Base-by-base conservation (phyloP, 495 filamentous ascomycete genomes). In the Penicillium crystallinum region DNA sequence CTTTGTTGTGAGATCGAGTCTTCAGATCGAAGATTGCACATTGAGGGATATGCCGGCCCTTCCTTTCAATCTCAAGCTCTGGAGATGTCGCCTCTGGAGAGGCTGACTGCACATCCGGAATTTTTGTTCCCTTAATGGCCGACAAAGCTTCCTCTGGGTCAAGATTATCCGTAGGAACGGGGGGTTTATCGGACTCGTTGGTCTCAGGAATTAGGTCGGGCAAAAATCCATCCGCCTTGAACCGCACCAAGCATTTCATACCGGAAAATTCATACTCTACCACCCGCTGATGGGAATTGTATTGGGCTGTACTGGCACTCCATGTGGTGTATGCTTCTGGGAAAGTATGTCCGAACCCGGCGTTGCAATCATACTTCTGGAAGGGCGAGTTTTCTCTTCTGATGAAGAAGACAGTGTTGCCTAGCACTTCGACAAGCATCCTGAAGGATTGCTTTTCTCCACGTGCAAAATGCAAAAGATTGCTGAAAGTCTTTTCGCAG, bases 341-440 rank as follows among this genome's bases (percentile, higher is more conserved):
- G 59, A 88, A 88, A 1, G 79, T 76, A 60, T 86, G 81, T 7
- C 85, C 84, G 58, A 72, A 88, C 0, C 84, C 86, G 6, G 49
- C 47, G 4, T 88, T 66, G 43, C 70, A 71, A 2, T 63, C 56
- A 25, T 88, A 82, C 3, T 61, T 47, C 48, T 81, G 64, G 0
- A 60, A 77, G 0, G 82, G 81, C 1, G 72, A 74, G 45, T 80
- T 83, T 44, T 83, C 81, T 18, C 72, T 69, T 21, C 84, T 78
- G 31, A 83, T 58, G 40, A 89, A 75, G 60, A 89, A 83, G 12
- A 86, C 71, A 0, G 83, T 85, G 23, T 77, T 71, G 9, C 79
- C 81, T 33, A 87, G 56, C 4, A 73, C 72, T 36, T 88, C 81
- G 22, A 85, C 72, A 18, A 79, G 60, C 47, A 87, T 79, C 3